Evolutionary conservation across 352 stramenopile species (phyloP).

Genomic region (Thraustotheca clavata): DNA sequence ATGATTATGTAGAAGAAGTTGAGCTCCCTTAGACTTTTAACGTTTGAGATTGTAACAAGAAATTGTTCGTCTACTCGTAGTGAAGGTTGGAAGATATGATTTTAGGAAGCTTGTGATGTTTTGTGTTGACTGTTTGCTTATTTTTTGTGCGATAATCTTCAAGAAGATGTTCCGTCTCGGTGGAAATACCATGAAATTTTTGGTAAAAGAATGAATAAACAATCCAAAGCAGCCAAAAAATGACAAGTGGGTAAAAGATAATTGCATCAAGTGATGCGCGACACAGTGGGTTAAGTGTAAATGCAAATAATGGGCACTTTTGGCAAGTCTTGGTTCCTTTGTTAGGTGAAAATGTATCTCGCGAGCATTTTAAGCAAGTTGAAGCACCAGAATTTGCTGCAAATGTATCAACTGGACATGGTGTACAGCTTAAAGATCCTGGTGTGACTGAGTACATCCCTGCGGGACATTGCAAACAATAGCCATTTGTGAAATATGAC

Average conservation of each 20-base stretch:
- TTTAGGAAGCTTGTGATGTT: background rate
- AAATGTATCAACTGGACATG: background rate
- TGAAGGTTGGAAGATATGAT: background rate
- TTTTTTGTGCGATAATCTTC: background rate
- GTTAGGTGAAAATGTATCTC: background rate
- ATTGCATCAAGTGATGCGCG: background rate
- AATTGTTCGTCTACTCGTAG: background rate
- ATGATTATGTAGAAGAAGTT: conserved; percentile 77
- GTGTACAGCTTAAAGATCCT: background rate
- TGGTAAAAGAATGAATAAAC: background rate
- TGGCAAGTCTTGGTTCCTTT: background rate
- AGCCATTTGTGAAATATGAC: background rate
- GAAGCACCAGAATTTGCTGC: background rate
- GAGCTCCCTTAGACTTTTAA: conserved; percentile 23
- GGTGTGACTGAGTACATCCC: background rate
- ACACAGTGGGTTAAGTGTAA: background rate
- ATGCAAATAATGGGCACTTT: background rate
- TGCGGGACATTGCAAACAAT: background rate
- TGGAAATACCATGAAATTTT: background rate
- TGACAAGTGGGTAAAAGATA: background rate
- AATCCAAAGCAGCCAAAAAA: background rate
- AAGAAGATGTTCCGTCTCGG: background rate
- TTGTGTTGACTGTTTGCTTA: background rate
- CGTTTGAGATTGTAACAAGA: background rate
- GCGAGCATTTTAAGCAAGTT: background rate